These are phyloP conservation scores for Barnettozyma populi DNA, from an alignment of 805 yeast species.

Conservation along the genomic window DNA sequence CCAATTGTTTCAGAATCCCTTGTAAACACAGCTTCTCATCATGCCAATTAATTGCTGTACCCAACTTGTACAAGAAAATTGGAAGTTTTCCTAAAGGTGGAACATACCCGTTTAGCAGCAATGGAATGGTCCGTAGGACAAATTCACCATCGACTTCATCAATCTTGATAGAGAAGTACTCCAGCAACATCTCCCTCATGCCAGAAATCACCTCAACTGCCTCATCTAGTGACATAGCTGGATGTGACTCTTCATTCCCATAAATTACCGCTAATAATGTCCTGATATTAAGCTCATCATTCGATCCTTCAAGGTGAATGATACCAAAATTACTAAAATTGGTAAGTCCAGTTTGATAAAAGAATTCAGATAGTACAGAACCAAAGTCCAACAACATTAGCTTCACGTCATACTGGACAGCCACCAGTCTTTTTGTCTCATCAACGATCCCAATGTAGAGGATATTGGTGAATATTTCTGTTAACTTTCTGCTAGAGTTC, in stretches of 20 bases:
- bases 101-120: constrained; percentile 54
- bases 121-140: constrained; percentile 51
- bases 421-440: constrained; percentile 57
- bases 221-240: constrained; percentile 22
- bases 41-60: constrained; percentile 53
- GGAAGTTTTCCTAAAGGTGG: constrained; percentile 67
- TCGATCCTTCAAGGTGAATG: constrained; percentile 34
- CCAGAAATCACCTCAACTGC: constrained; percentile 28
- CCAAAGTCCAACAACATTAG: constrained; percentile 79
- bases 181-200: constrained; percentile 75
- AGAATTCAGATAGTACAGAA: constrained; percentile 57
- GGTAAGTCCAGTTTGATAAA: constrained; percentile 73
- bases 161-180: constrained; percentile 63
- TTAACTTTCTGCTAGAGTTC: constrained; percentile 45
- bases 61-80: constrained; percentile 57
- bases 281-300: constrained; percentile 12
- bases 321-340: constrained; percentile 81
- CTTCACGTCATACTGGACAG: constrained; percentile 80
- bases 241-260: constrained; percentile 12
- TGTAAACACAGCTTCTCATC: constrained; percentile 65
- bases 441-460: constrained; percentile 84
- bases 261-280: constrained; percentile 8
- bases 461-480: constrained; percentile 62
- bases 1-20: constrained; percentile 61
- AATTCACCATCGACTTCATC: constrained; percentile 26